Percentiles rank a stretch among this genome's conserved stretches.
These are phyloP conservation scores for Aspergillus homomorphus DNA, from an alignment of 495 filamentous ascomycete genomes.

Conservation along the genomic window DNA sequence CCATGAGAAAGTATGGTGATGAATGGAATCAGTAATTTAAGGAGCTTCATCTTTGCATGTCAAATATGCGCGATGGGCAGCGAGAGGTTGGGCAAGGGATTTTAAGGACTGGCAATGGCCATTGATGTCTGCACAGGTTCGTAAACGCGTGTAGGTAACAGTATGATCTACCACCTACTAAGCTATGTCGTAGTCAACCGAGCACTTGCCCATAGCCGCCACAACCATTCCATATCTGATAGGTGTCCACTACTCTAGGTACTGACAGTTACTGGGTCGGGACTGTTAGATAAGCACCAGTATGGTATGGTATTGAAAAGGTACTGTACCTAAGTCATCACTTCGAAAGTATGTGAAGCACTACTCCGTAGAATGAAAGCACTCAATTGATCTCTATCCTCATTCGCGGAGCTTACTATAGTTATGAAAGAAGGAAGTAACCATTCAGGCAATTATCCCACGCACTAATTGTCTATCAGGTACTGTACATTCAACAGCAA, in stretches of 20 bases:
- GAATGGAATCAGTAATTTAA: constrained; percentile 51
- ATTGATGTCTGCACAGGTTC: constrained; percentile 11
- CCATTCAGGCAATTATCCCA: no score
- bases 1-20: constrained; percentile 48
- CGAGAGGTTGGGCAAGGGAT: background rate
- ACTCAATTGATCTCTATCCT: no score
- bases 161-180: no score
- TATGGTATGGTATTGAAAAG: background rate
- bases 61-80: constrained; percentile 6
- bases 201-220: background rate
- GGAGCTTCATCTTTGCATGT: constrained; percentile 50
- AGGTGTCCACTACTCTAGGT: constrained; percentile 4
- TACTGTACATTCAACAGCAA: no score
- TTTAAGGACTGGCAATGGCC: constrained; percentile 8
- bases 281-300: background rate
- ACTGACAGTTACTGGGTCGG: background rate
- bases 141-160: background rate
- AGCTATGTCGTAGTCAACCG: background rate
- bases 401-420: no score
- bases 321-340: no score
- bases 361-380: no score
- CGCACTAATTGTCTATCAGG: no score
- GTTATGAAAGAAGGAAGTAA: no score
- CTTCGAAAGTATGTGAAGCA: no score
- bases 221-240: background rate